These are phyloP conservation scores for Alternaria triticimaculans DNA, from an alignment of 2,329 filamentous ascomycete genomes.

Conservation along the genomic window DNA sequence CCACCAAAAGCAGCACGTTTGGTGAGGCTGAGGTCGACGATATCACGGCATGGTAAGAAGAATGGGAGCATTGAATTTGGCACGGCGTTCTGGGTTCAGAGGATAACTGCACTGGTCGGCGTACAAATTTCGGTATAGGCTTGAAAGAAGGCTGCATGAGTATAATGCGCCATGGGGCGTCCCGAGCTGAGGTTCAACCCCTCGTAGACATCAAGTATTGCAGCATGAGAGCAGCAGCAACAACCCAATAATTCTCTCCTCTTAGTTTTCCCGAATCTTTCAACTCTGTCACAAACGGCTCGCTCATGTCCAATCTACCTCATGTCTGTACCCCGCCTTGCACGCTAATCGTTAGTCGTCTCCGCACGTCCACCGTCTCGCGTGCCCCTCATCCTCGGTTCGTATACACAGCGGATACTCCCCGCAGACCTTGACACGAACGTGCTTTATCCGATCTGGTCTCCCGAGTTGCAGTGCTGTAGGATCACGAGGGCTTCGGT, in stretches of 20 bases:
- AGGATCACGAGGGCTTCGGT: not conserved
- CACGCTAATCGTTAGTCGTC: not conserved
- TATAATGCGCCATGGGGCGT: constrained; percentile 23
- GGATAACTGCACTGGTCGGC: constrained; percentile 23
- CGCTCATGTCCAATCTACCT: not conserved
- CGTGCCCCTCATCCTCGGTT: not conserved
- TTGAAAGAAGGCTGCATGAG: constrained; percentile 46
- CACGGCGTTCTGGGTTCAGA: constrained; percentile 30
- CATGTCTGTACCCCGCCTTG: constrained; percentile 8
- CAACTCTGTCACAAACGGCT: not conserved
- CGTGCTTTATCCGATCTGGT: not conserved
- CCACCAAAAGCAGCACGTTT: constrained; percentile 89
- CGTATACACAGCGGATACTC: not conserved
- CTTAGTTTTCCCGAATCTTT: not conserved
- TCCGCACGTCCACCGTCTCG: not conserved
- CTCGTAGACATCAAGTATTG: constrained; percentile 22
- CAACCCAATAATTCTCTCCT: not conserved
- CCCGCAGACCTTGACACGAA: not conserved
- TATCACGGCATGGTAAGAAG: constrained; percentile 84
- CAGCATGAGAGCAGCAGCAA: not conserved
- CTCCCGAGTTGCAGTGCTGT: not conserved
- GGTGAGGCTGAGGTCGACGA: constrained; percentile 96
- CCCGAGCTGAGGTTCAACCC: constrained; percentile 45
- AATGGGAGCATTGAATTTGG: constrained; percentile 20
- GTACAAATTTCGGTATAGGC: constrained; percentile 47